Evolutionary conservation across 2,329 filamentous ascomycete genomes (phyloP).

Genomic region (Nemania diffusa): DNA sequence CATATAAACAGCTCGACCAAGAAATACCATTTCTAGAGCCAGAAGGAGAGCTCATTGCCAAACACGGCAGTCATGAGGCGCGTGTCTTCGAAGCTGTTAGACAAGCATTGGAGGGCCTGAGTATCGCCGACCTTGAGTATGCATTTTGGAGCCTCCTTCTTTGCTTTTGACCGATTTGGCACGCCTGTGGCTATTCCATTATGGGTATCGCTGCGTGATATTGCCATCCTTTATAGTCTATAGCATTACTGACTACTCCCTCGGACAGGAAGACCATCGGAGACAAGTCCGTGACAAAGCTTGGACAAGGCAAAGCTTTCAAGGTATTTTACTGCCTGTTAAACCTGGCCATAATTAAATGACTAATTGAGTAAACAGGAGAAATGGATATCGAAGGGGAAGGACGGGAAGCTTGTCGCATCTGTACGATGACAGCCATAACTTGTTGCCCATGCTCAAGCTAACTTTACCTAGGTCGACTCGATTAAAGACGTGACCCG

Average conservation of each 20-base stretch:
- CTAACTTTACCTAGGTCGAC: constrained; percentile 60
- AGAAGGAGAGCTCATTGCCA: constrained; percentile 26
- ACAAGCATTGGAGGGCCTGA: constrained; percentile 22
- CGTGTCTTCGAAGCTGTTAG: constrained; percentile 28
- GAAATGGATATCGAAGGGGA: constrained; percentile 72
- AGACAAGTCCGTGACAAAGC: constrained; percentile 77
- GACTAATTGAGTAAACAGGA: constrained; percentile 23
- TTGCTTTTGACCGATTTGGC: neutral
- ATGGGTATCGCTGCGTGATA: neutral
- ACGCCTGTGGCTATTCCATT: neutral
- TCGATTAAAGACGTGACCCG: constrained; percentile 83
- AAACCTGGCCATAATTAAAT: too few species aligned
- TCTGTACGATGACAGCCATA: neutral
- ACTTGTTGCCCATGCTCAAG: neutral
- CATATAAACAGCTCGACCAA: constrained; percentile 17
- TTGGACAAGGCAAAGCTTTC: constrained; percentile 96
- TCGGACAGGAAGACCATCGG: constrained; percentile 65
- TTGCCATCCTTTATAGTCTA: neutral
- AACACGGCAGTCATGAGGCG: constrained; percentile 27
- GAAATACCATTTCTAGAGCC: constrained; percentile 20
- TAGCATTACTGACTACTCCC: neutral
- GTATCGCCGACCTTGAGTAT: constrained; percentile 25
- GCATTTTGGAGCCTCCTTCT: neutral
- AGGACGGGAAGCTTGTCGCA: constrained; percentile 29
- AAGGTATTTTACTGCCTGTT: constrained; percentile 52